Base-by-base conservation (phyloP, 2,329 filamentous ascomycete species). In the Pyrenophora seminiperda region DNA sequence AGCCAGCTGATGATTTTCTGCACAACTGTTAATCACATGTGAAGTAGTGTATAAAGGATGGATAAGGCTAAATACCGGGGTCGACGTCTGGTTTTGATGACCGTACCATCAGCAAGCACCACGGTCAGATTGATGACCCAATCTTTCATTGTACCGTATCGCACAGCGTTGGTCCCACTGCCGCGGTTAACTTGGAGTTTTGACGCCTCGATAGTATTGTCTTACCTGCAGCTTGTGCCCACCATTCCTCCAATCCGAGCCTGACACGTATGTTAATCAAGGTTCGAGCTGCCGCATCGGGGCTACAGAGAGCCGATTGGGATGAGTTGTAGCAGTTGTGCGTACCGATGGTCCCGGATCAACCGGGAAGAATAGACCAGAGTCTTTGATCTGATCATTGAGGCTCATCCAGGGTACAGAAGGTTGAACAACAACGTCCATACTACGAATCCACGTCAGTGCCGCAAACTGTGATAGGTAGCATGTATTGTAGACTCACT, bases 401-500 rank as follows among this genome's bases (percentile, higher is more conserved):
- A 97, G 76, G 43, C 89, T 85, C 81, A 95, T 91, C 91, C 91
- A 97, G n/a, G 88, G 87, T 7, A 97, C 87, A 5, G 89, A 89
- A 3, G 92, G 92, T 71, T 97, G 92, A 3, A 97, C 91, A 4
- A 96, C 89, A 41, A 96, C 81, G 63, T 97, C 92, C 89, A 96
- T 91, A 70, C 71, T 82, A 37, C 32, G 1, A 31, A 31, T 47
- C 31, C 31, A 56, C 17, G 57, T 71, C 51, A 72, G 63, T 47
- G 13, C 19, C 19, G 19, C 27, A n/a, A 20, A 7, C 15, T 10
- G 10, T 15, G 9, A 4, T 24, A 31, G n/a, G 24, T 15, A 32
- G 22, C 13, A 14, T n/a, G 27, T 44, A 39, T 15, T 29, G 27
- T 20, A 43, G 22, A 60, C 71, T 67, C 65, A 73, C 71, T 96